Percentiles rank a stretch among this genome's conserved stretches.
Evolutionary conservation across 1,284 basidiomycete genomes (phyloP).

Genomic region (Apiotrichum montevideense): DNA sequence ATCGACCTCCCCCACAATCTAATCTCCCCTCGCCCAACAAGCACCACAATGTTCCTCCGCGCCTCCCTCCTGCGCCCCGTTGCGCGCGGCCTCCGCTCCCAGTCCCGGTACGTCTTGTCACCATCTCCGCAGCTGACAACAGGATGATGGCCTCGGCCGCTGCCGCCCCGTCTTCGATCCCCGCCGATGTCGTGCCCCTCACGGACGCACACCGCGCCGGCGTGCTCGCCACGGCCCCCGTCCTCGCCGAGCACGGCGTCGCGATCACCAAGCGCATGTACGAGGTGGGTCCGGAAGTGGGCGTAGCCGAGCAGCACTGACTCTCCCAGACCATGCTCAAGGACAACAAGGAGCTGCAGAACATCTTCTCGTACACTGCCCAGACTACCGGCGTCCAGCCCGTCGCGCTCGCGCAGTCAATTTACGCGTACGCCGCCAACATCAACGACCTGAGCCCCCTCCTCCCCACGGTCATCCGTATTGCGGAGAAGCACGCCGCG

Average conservation of each 20-base stretch:
- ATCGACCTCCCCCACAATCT: too few relatives aligned
- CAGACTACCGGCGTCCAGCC: slow-evolving; percentile 28
- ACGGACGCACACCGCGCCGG: slow-evolving; percentile 29
- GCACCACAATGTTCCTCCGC: neutral
- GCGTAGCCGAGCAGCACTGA: neutral
- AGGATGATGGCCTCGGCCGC: slow-evolving; percentile 4
- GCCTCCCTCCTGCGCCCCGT: neutral
- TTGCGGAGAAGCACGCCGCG: slow-evolving; percentile 36
- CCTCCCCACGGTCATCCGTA: slow-evolving; percentile 30
- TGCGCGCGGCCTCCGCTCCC: neutral
- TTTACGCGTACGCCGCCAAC: slow-evolving; percentile 37
- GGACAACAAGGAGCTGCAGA: slow-evolving; percentile 25
- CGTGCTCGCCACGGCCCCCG: slow-evolving; percentile 32
- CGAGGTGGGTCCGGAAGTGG: slow-evolving; percentile 6
- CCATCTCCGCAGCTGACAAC: neutral
- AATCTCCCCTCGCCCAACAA: too few relatives aligned
- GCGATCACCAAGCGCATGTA: slow-evolving; percentile 34
- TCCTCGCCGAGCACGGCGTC: slow-evolving; percentile 32
- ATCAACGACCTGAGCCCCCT: slow-evolving; percentile 36
- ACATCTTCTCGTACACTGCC: slow-evolving; percentile 32
- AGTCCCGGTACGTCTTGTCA: neutral
- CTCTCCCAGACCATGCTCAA: slow-evolving; percentile 27
- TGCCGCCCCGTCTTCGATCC: slow-evolving; percentile 6
- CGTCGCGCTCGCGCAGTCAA: slow-evolving; percentile 29
- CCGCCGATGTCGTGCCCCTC: slow-evolving; percentile 20